Base-by-base conservation (phyloP, 495 filamentous ascomycete genomes). In the Cetradonia linearis region DNA sequence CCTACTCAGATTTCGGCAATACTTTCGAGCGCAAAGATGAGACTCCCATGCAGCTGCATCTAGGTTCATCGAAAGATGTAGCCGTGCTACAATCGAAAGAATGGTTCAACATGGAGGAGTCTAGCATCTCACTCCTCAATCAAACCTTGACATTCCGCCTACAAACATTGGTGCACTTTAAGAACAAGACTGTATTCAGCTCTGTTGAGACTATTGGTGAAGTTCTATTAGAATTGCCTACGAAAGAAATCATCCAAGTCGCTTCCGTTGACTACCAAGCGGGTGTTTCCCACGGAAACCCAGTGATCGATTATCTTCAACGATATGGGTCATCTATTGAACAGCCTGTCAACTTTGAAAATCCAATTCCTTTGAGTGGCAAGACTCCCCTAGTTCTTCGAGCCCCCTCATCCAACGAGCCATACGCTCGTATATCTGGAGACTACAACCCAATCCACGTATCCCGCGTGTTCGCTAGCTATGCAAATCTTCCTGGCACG, bases 391-490 rank as follows among this genome's bases (percentile, higher is more conserved):
- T 97, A 30, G 81, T 84, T 60, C 81, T 96, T 49, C 87, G 88
- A 65, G 92, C 93, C 28, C 93, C 93, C n/a, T 86, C 91, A 18
- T 94, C 89, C 57, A 99, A 99, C 70, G 94, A 97, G 78, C 95
- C 87, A 10, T 99, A 99, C 66, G 94, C 94, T 50, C 86, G 88
- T 56, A 94, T 99, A 34, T 97, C 94, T 47, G 94, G 94, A 27
- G 93, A 99, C 68, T 97, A 89, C 78, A 99, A 99, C 70, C 93
- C 93, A 10, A 99, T 99, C 63, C 93, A 99, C 76, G 93, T 97
- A 48, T 96, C 93, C 2, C 85, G 92, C 55, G 89, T 95, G 40
- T 99, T 99, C 76, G 83, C 94, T 18, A 87, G 81, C 72, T 99
- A 97, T 69, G 93, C 92, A 69, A 91, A 88, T 71, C 83, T 99